Evolutionary conservation across 345 rosid genomes (phyloP), one percentile per base, ranked within the genome.

Genomic region (Aquilaria sinensis): DNA sequence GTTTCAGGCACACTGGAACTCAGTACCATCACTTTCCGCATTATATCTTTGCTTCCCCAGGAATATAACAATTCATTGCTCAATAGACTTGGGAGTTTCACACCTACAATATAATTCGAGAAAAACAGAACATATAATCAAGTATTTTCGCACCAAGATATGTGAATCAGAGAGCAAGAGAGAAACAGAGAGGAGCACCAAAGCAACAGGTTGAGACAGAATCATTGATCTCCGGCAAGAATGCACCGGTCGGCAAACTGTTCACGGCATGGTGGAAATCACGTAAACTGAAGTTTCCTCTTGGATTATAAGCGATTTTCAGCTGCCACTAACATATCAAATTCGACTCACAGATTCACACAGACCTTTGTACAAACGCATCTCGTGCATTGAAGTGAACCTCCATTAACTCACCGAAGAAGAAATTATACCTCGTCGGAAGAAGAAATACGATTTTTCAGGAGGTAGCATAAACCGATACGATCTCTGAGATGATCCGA

Each of bases 241-340:
- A 89, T 23, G 81, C 78, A 68, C 85, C 88, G 9, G 30, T 34
- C 16, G 96, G 93, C 73, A 89, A 69, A 73, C 67, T 78, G 59
- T 83, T 80, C 60, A 89, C 91, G 62, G 96, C 91, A 0, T 75
- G 89, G 74, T 92, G 98, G 54, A 92, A 92, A 66, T 83, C 96
- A 31, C 85, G 80, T 33, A 92, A 82, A 67, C 77, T 66, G 68
- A 84, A 92, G 71, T 78, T 75, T 75, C 83, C 81, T 62, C 75
- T 57, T 50, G 96, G 96, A 68, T 74, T 63, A 65, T 87, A 84
- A 10, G 88, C 91, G 61, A 87, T 34, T 65, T 80, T 82, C 8
- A 92, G 69, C 96, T 89, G 85, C 64, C 60, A 37, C 47, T 8
- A 52, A 58, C 15, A 51, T 7, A 14, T 1, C 43, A 37, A 37